Percentiles rank a stretch among this genome's conserved stretches.
phyloP scores from a whole-genome alignment of 129 eudicot species.

The Saussurea involucrata region DNA sequence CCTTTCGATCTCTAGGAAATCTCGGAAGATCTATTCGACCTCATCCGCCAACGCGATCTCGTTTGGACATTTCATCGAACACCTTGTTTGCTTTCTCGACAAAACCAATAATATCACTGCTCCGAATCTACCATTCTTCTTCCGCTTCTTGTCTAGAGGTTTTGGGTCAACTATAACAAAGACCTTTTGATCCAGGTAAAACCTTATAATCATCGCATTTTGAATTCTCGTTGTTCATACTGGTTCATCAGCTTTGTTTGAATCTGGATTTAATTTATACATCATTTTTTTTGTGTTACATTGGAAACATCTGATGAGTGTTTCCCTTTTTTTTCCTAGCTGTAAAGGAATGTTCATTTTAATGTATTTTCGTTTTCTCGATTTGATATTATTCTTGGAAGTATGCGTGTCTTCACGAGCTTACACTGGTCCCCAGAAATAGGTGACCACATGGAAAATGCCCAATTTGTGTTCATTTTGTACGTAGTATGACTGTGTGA shows the following conservation, averaged over 20 bases:
- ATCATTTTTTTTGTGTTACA: not conserved
- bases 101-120: slow-evolving; percentile 12
- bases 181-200: slow-evolving; percentile 17
- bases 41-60: not conserved
- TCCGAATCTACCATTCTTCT: not conserved
- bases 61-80: slow-evolving; percentile 30
- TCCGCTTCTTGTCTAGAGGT: not conserved
- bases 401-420: slow-evolving; percentile 18
- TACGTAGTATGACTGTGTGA: not conserved
- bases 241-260: slow-evolving; percentile 2
- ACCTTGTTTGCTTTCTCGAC: slow-evolving; percentile 10
- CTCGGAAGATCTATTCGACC: not conserved
- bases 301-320: not conserved
- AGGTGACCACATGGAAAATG: slow-evolving; percentile 12
- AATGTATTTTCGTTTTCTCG: not conserved
- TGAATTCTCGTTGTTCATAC: not conserved
- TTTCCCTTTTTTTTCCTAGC: not conserved
- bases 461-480: slow-evolving; percentile 2
- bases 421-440: slow-evolving; percentile 23
- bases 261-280: not conserved
- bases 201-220: not conserved
- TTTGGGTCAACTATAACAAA: not conserved
- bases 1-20: not conserved
- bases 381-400: slow-evolving; percentile 18
- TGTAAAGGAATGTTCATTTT: not conserved